A percentile compares a stretch with the other conserved stretches of the same genome.
phyloP scores from a whole-genome alignment of 345 rosid genomes.

The Populus simonii region DNA sequence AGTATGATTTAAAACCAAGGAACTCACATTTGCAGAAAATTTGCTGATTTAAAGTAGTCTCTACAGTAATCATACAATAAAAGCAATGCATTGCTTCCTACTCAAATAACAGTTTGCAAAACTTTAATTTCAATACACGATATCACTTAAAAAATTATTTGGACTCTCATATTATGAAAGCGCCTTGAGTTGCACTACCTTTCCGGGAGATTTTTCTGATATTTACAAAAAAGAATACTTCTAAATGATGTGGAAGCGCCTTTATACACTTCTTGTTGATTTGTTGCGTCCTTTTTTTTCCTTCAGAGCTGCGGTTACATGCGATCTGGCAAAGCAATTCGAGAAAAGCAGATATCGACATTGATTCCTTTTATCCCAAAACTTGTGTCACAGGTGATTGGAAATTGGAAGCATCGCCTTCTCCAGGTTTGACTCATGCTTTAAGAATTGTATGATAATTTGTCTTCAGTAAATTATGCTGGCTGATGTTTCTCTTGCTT shows the following conservation, averaged over 20 bases:
- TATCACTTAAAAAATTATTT: neutral
- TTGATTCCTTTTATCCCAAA: slow-evolving; percentile 67
- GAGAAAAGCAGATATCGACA: slow-evolving; percentile 45
- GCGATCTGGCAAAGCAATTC: slow-evolving; percentile 37
- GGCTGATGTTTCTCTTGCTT: slow-evolving; percentile 8
- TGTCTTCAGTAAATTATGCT: neutral
- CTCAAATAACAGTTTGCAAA: neutral
- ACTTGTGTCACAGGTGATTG: slow-evolving; percentile 44
- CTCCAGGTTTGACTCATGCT: slow-evolving; percentile 54
- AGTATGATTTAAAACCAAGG: neutral
- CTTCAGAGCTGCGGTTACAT: slow-evolving; percentile 42
- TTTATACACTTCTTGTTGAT: neutral
- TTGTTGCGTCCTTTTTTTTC: slow-evolving; percentile 17
- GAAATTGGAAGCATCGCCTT: slow-evolving; percentile 55
- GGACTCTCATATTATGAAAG: neutral
- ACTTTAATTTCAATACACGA: neutral
- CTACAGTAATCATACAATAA: neutral
- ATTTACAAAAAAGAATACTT: neutral
- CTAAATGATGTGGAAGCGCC: neutral
- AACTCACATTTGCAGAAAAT: neutral
- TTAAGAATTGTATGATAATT: neutral
- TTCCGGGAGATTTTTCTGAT: neutral
- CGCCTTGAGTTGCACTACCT: neutral
- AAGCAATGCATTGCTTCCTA: neutral
- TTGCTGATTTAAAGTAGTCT: neutral